Conservation (phyloP, 257 asterid species). For the Agastache rugosa region DNA sequence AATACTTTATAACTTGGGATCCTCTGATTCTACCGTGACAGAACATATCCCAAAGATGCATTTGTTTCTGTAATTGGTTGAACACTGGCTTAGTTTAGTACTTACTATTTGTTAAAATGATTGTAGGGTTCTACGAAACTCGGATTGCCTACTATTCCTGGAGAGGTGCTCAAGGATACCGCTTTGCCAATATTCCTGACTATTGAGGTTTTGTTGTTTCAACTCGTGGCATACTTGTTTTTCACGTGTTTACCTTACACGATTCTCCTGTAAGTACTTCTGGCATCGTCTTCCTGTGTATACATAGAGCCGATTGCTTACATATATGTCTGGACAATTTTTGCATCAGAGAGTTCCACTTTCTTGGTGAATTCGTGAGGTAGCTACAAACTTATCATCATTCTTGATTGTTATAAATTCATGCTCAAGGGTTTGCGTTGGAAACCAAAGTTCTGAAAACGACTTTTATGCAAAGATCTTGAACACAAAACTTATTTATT, state of each 20-base stretch:
- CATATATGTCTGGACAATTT: background rate
- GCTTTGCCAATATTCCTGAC: constrained; percentile 75
- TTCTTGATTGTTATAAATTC: background rate
- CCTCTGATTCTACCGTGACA: background rate
- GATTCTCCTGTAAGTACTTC: background rate
- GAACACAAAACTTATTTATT: background rate
- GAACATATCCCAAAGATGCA: background rate
- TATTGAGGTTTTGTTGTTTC: constrained; percentile 50
- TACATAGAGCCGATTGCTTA: constrained; percentile 17
- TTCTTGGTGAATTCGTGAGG: background rate
- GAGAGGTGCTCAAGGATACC: constrained; percentile 64
- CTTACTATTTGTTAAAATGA: constrained; percentile 19
- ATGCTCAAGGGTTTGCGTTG: background rate
- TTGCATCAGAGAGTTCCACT: background rate
- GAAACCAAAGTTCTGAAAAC: background rate
- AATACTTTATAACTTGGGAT: background rate
- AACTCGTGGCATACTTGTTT: background rate
- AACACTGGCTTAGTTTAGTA: background rate
- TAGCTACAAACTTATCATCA: background rate
- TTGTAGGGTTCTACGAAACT: constrained; percentile 81
- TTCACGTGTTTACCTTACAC: constrained; percentile 6
- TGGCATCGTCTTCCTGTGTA: background rate
- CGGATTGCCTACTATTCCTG: constrained; percentile 89
- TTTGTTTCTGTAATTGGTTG: constrained; percentile 2
- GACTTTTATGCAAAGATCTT: too few species aligned